Percentiles rank a stretch among this genome's conserved stretches.
These are phyloP conservation scores for Podospora australis DNA, from an alignment of 495 filamentous ascomycete genomes.

Conservation along the genomic window DNA sequence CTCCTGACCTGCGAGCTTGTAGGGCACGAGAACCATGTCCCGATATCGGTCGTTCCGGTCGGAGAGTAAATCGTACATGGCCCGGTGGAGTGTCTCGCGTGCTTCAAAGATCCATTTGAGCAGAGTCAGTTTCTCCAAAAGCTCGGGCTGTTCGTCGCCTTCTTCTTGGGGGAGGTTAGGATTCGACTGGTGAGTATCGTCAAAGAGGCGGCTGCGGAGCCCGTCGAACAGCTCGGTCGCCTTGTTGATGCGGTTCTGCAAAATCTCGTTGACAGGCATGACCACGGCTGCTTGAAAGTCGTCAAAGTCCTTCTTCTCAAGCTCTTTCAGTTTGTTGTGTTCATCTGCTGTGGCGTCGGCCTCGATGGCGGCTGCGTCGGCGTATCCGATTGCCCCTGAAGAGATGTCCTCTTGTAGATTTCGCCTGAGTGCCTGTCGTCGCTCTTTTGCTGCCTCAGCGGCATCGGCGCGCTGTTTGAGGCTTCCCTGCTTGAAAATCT, in stretches of 20 bases:
- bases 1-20: conserved; percentile 54
- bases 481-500: conserved; percentile 45
- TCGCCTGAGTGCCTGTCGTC: conserved; percentile 37
- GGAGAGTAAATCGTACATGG: conserved; percentile 73
- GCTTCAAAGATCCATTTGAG: conserved; percentile 97
- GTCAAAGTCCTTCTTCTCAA: conserved; percentile 68
- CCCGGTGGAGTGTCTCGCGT: conserved; percentile 75
- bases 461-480: conserved; percentile 40
- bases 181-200: conserved; percentile 61
- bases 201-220: conserved; percentile 62
- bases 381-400: conserved; percentile 67
- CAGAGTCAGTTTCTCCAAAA: conserved; percentile 87
- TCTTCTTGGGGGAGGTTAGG: conserved; percentile 86
- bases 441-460: conserved; percentile 33
- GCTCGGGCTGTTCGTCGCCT: conserved; percentile 89
- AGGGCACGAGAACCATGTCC: conserved; percentile 71
- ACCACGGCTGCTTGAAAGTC: conserved; percentile 68
- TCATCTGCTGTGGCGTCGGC: conserved; percentile 61
- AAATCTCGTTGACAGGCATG: conserved; percentile 66
- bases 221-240: conserved; percentile 64
- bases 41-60: conserved; percentile 83
- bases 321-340: conserved; percentile 54
- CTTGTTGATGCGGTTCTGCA: conserved; percentile 56
- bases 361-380: conserved; percentile 65
- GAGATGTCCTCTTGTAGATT: conserved; percentile 71